These are phyloP conservation scores for Penicillium corylophilum DNA, from an alignment of 2,329 filamentous ascomycete species.

Conservation along the genomic window DNA sequence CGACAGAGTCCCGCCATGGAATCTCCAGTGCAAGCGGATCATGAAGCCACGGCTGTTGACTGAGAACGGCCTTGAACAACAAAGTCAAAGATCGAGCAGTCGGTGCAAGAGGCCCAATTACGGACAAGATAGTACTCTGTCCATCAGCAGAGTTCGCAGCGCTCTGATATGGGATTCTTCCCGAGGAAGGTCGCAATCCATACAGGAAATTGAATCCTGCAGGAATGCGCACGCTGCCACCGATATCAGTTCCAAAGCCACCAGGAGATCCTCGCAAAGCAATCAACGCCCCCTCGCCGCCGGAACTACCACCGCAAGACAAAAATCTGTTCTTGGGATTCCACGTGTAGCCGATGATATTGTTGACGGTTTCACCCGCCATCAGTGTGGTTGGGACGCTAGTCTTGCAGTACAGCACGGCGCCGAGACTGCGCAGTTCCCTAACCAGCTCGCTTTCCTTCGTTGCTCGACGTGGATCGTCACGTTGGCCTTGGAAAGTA, in stretches of 20 bases:
- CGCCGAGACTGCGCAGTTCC: slow-evolving; percentile 55
- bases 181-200: slow-evolving; percentile 55
- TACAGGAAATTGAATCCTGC: slow-evolving; percentile 61
- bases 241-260: slow-evolving; percentile 60
- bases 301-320: slow-evolving; percentile 57
- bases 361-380: slow-evolving; percentile 61
- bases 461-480: slow-evolving; percentile 49
- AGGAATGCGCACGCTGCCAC: slow-evolving; percentile 59
- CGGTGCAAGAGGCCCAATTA: slow-evolving; percentile 63
- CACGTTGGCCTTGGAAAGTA: slow-evolving; percentile 56
- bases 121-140: slow-evolving; percentile 61
- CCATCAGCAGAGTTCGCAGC: slow-evolving; percentile 65
- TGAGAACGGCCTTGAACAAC: slow-evolving; percentile 57
- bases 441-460: slow-evolving; percentile 60
- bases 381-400: slow-evolving; percentile 57
- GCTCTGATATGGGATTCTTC: slow-evolving; percentile 56
- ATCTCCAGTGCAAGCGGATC: slow-evolving; percentile 66
- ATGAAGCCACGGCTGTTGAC: slow-evolving; percentile 61
- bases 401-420: slow-evolving; percentile 57
- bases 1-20: slow-evolving; percentile 59
- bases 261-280: slow-evolving; percentile 53
- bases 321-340: slow-evolving; percentile 59
- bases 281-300: slow-evolving; percentile 59
- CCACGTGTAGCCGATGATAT: slow-evolving; percentile 58
- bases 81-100: slow-evolving; percentile 56